Percentiles rank a stretch among this genome's conserved stretches.
These are phyloP conservation scores for Colletotrichum somersetense DNA, from an alignment of 2,329 filamentous ascomycete genomes.

Conservation along the genomic window DNA sequence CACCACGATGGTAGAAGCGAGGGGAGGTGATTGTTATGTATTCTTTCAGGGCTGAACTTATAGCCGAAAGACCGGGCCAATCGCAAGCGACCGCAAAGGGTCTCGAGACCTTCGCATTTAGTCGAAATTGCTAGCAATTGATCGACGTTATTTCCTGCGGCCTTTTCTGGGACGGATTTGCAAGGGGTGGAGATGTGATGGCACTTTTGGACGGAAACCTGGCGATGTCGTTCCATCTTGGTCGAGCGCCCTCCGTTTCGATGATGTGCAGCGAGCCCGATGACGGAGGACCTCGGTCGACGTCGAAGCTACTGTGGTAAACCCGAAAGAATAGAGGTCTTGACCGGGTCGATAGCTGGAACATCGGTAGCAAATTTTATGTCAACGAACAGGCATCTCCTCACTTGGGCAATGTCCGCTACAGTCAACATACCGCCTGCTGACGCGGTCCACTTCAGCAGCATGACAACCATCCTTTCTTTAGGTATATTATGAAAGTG, in stretches of 20 bases:
- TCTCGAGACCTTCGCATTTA: neutral
- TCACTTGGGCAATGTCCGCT: too few relatives aligned
- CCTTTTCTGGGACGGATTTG: neutral
- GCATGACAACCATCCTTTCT: too few relatives aligned
- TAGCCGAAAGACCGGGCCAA: neutral
- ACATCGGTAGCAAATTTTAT: too few relatives aligned
- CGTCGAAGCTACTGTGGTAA: too few relatives aligned
- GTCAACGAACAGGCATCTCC: too few relatives aligned
- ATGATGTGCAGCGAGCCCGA: neutral
- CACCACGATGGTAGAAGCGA: neutral
- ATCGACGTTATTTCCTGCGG: neutral
- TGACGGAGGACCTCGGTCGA: neutral
- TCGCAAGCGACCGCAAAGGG: neutral
- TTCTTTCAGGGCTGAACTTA: neutral
- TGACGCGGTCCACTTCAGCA: too few relatives aligned
- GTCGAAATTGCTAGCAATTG: neutral
- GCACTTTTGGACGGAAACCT: conserved; percentile 16
- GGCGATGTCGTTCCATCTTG: neutral
- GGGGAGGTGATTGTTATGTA: neutral
- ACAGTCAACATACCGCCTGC: too few relatives aligned
- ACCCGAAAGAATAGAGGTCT: too few relatives aligned
- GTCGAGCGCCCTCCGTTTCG: neutral
- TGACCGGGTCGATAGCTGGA: too few relatives aligned
- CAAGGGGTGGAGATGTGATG: conserved; percentile 31
- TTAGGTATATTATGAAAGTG: too few relatives aligned